Evolutionary conservation across 164 flowering plant species (phyloP).

Genomic region (Piper betle): DNA sequence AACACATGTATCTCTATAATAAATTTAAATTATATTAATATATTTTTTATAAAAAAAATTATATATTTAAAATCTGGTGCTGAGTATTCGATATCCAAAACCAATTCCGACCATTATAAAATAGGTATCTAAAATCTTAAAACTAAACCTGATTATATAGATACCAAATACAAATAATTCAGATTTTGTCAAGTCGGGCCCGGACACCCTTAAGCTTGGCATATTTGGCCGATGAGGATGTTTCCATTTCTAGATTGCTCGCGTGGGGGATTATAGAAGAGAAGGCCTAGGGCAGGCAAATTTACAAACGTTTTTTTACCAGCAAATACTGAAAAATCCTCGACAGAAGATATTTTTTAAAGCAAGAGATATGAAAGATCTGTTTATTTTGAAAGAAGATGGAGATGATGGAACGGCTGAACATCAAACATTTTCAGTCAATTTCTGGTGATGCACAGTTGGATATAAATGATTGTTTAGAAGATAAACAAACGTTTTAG

Average conservation of each 20-base stretch:
- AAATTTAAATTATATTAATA: too few species aligned
- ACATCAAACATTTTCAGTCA: constrained; percentile 76
- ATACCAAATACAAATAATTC: too few species aligned
- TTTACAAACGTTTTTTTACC: constrained; percentile 91
- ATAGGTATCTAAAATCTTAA: too few species aligned
- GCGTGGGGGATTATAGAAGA: constrained; percentile 97
- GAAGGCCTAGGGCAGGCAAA: constrained; percentile 94
- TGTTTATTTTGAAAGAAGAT: constrained; percentile 71
- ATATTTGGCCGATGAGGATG: constrained; percentile 93
- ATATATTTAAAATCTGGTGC: too few species aligned
- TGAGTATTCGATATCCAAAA: too few species aligned
- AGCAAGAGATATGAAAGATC: constrained; percentile 95
- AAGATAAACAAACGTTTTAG: constrained; percentile 16
- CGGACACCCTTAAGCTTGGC: too few species aligned
- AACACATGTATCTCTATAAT: too few species aligned
- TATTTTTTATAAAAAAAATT: too few species aligned
- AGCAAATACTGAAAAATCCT: constrained; percentile 89
- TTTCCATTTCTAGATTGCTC: constrained; percentile 79
- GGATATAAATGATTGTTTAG: constrained; percentile 23
- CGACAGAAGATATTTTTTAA: constrained; percentile 93
- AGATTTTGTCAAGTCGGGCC: too few species aligned
- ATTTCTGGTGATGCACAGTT: constrained; percentile 53
- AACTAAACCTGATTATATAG: too few species aligned
- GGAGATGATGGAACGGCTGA: constrained; percentile 57
- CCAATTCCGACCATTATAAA: too few species aligned